Percentiles rank a stretch among this genome's conserved stretches.
These are phyloP conservation scores for Seiridium cupressi DNA, from an alignment of 2,329 filamentous ascomycete species.

Conservation along the genomic window DNA sequence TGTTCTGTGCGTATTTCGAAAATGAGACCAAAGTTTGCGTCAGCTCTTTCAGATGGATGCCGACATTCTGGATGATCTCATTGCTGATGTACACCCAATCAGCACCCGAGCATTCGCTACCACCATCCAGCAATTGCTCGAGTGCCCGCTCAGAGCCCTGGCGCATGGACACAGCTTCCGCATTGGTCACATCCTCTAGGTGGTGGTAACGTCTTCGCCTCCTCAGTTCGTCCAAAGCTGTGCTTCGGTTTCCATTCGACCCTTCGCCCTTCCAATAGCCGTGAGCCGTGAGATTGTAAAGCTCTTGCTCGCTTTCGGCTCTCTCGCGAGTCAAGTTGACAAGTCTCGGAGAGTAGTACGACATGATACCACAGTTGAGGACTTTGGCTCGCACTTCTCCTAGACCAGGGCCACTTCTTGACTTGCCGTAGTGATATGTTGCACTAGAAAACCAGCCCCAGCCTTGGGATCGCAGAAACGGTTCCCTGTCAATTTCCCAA, in stretches of 20 bases:
- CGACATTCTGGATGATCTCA: slow-evolving; percentile 39
- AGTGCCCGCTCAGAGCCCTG: slow-evolving; percentile 28
- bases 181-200: slow-evolving; percentile 26
- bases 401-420: slow-evolving; percentile 31
- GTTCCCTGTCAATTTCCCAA: slow-evolving; percentile 27
- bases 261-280: slow-evolving; percentile 35
- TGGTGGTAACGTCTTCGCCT: slow-evolving; percentile 35
- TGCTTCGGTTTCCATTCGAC: slow-evolving; percentile 18
- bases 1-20: slow-evolving; percentile 16
- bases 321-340: slow-evolving; percentile 27
- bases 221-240: slow-evolving; percentile 30
- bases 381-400: slow-evolving; percentile 41
- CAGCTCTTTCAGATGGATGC: slow-evolving; percentile 29
- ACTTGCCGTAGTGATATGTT: slow-evolving; percentile 39
- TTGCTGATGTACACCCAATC: slow-evolving; percentile 41
- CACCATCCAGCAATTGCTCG: slow-evolving; percentile 17
- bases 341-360: slow-evolving; percentile 41
- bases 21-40: slow-evolving; percentile 23
- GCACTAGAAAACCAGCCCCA: slow-evolving; percentile 46
- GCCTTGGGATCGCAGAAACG: slow-evolving; percentile 35
- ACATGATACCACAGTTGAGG: slow-evolving; percentile 40
- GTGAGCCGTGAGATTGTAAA: slow-evolving; percentile 38
- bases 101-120: slow-evolving; percentile 33
- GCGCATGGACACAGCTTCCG: slow-evolving; percentile 33
- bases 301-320: slow-evolving; percentile 27